Evolutionary conservation across 1,284 basidiomycete genomes (phyloP), one percentile per base, ranked within the genome.

Genomic region (Anthracocystis setariae): DNA sequence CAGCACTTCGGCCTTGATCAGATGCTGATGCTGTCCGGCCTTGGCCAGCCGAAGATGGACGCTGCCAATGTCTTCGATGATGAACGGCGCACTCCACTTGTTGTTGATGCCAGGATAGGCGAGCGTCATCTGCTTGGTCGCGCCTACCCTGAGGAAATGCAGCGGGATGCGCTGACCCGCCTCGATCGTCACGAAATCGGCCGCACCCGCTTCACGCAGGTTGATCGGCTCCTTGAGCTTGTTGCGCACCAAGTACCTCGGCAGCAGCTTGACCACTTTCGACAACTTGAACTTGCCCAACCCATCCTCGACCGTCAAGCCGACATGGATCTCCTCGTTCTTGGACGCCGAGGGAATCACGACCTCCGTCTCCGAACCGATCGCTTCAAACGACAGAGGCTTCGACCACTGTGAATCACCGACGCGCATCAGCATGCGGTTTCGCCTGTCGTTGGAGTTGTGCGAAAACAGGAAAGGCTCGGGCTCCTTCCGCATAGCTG

Each of bases 231-330:
- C 88, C 5, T 85, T 78, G 33, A 93, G 87, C 69, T 89, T 87
- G 84, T 98, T 99, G 83, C 91, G 91, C 78, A 98, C 85, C 66
- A 98, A 85, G 86, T 95, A 98, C 25, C 95, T 89, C 13, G 96
- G 96, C 7, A 91, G 87, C 38, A 98, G 85, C 1, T 92, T 96
- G 78, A 98, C 90, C 68, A 98, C 91, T 85, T 98, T 98, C 25
- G 91, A 91, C 46, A 98, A 85, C 83, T 98, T 97, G 85, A 98
- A 98, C 86, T 87, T 82, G 40, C 96, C 96, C 24, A 91, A 85
- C 4, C 95, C 95, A 82, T 97, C 94, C 20, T 89, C 88, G 87
- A 96, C 97, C 5, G 93, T 95, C 49, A 99, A 81, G 7, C 96
- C 96, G 35, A 93, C 85, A 78, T 94, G 92, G 64, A 91, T 88